These are phyloP conservation scores for Blastocystis hominis DNA, from an alignment of 352 stramenopile genomes.

Conservation along the genomic window DNA sequence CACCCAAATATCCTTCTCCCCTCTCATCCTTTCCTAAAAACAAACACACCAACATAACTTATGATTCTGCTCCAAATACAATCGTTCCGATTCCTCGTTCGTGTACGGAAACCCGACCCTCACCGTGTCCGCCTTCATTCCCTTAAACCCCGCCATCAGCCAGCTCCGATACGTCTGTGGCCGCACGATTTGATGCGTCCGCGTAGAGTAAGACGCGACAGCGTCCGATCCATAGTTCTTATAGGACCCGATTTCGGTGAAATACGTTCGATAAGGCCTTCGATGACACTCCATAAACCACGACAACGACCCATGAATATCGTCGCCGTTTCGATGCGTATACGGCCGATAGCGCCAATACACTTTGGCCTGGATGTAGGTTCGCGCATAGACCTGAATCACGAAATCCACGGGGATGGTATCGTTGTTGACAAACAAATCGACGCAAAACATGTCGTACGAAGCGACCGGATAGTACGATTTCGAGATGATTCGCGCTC, in stretches of 20 bases:
- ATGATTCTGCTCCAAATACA: neutral
- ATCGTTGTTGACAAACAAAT: neutral
- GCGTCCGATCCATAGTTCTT: slow-evolving; percentile 36
- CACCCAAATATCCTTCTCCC: neutral
- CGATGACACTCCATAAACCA: slow-evolving; percentile 27
- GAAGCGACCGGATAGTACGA: neutral
- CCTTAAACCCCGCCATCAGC: slow-evolving; percentile 12
- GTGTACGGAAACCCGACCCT: neutral
- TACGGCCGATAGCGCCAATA: slow-evolving; percentile 14
- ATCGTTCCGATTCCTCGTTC: neutral
- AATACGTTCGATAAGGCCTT: neutral
- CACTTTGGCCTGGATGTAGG: neutral
- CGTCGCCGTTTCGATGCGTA: slow-evolving; percentile 34
- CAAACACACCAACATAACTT: neutral
- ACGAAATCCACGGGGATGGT: slow-evolving; percentile 7
- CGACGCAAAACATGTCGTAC: neutral
- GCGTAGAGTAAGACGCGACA: neutral
- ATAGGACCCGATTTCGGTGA: neutral
- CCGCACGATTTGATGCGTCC: neutral
- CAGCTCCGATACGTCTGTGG: neutral
- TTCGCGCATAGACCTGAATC: slow-evolving; percentile 36
- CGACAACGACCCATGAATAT: slow-evolving; percentile 28
- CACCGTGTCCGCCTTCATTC: neutral
- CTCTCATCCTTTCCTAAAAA: neutral
- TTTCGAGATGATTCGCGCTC: neutral